Base-by-base conservation (phyloP, 1,139 yeast species). In the Yamadazyma jaroonii region DNA sequence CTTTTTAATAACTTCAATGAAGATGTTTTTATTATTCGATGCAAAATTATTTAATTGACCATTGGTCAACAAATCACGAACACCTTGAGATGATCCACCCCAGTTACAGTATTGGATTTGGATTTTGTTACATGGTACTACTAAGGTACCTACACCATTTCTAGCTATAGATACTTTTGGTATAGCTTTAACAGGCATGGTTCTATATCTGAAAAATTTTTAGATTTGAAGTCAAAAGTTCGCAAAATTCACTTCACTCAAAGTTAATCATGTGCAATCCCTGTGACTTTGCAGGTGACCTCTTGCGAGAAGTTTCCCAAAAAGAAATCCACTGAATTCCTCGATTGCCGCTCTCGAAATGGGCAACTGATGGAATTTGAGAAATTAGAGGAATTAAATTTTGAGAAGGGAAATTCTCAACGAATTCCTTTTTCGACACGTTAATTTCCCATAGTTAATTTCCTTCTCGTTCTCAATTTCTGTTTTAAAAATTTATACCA, bases 51-150 rank as follows among this genome's bases (percentile, higher is more conserved):
- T 68, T 32, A 90, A 63, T 44, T 79, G 67, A 29, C 74, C 73
- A 15, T 67, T 63, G 32, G 73, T 64, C 40, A 92, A 65, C 47
- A 86, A 76, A 40, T 84, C 80, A 47, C 90, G 72, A 64, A 88
- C 74, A 4, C 97, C 97, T 38, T 72, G 72, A 1, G 97, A 90
- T 4, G 96, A 85, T 13, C 97, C 98, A 35, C 97, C 97, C 84
- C 94, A 84, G 70, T 89, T 87, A 67, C 96, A 87, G 64, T 82
- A 89, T 44, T 85, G 81, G 38, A 90, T 61, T 9, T 82, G 76
- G 43, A 89, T 72, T 53, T 75, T 78, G 52, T 77, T 78, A 66
- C 96, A 88, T 38, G 88, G 92, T 32, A 70, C 68, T 10, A 88
- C 77, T 55, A 77, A 88, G 1, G 94, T 79, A 6, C 94, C 94